Percentiles rank a stretch among this genome's conserved stretches.
phyloP scores from a whole-genome alignment of 371 early-diverging fungal genomes.

The Mucor plumbeus region DNA sequence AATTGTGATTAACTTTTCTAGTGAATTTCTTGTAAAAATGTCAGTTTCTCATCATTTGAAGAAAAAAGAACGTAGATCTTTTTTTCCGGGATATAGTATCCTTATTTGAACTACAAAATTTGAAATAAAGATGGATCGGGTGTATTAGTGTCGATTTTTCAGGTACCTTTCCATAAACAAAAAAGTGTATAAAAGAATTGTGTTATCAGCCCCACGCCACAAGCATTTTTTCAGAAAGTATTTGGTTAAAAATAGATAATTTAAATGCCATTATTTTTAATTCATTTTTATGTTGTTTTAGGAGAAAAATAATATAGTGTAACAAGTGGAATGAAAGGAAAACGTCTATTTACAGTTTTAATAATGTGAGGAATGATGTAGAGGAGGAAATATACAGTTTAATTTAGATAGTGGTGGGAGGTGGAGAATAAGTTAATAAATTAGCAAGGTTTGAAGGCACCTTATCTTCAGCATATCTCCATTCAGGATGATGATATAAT shows the following conservation, averaged over 20 bases:
- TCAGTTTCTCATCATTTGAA: background rate
- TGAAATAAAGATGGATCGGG: background rate
- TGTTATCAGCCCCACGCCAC: background rate
- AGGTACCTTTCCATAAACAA: background rate
- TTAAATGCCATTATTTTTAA: background rate
- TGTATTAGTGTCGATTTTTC: background rate
- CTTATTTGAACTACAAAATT: no score
- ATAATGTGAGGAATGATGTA: background rate
- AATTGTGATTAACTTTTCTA: background rate
- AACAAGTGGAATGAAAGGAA: background rate
- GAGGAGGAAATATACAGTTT: background rate
- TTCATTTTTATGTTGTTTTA: background rate
- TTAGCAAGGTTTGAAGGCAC: constrained; percentile 26
- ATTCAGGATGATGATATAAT: constrained; percentile 40
- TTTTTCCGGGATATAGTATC: no score
- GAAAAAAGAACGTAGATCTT: background rate
- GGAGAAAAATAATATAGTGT: background rate
- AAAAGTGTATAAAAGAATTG: background rate
- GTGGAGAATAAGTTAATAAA: constrained; percentile 15
- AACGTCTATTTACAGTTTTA: constrained; percentile 2
- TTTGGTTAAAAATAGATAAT: background rate
- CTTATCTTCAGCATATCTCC: constrained; percentile 36
- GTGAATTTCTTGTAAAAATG: background rate
- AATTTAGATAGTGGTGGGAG: background rate
- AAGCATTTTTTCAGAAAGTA: background rate